Base-by-base conservation (phyloP, 441 rosid genomes). In the Gossypium gossypioides region DNA sequence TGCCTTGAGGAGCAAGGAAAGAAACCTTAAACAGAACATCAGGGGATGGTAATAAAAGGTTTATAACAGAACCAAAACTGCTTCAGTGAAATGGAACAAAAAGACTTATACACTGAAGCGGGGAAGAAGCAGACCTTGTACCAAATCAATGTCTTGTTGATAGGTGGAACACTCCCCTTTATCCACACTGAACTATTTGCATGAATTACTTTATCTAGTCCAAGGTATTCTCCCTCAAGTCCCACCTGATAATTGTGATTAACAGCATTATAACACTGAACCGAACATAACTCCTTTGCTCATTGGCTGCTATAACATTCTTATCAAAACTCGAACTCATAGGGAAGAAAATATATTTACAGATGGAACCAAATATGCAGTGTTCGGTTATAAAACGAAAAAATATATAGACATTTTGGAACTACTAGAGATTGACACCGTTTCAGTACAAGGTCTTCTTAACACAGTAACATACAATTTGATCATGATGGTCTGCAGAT, bases 171-270 rank as follows among this genome's bases (percentile, higher is more conserved):
- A 37, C 71, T 25, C 9, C 87, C 86, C 9, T 69, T 78, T 50
- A 42, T 77, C 94, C 94, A 89, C 34, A 86, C 29, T 0, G 87
- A 79, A 72, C 89, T 86, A 64, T 89, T 86, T 34, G 86, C 86
- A 29, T 42, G 76, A 68, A 79, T 76, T 54, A 64, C 75, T 4
- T 77, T 72, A 59, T 83, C 77, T 40, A 87, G 85, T 70, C 88
- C 90, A 51, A 84, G 76, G 68, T 77, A 76, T 69, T 89, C 94
- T 9, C 94, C 91, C 76, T 89, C 74, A 40, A 82, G 81, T 54
- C 94, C 91, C 22, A 87, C 87, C 93, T 89, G 82, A 51, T 72
- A 75, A 59, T 57, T 63, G 18, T 27, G 46, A 65, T 63, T 27
- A 16, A 54, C 24, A 13, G 29, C 50, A 25, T 50, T 29, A 68